Conservation (phyloP, 2,329 filamentous ascomycete species). For the Aspergillus puulaauensis region DNA sequence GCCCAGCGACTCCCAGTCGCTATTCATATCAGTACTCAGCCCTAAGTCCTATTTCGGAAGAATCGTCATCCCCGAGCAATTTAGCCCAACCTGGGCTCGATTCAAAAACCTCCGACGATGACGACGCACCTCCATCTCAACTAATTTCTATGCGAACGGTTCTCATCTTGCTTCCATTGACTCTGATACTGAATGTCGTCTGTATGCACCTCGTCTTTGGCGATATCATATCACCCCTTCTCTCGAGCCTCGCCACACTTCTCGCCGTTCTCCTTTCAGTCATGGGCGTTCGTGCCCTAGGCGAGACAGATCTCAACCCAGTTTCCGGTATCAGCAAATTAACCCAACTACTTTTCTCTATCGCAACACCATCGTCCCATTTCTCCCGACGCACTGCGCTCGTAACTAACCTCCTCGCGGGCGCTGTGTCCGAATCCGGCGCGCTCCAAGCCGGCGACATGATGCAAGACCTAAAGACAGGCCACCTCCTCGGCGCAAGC, state of each 20-base stretch:
- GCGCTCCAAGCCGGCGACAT: slow-evolving; percentile 94
- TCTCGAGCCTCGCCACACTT: slow-evolving; percentile 74
- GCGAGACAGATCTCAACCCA: slow-evolving; percentile 91
- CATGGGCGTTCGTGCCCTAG: slow-evolving; percentile 65
- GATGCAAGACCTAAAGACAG: slow-evolving; percentile 96
- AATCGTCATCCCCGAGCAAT: slow-evolving; percentile 16
- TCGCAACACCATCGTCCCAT: slow-evolving; percentile 77
- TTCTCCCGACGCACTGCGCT: slow-evolving; percentile 77
- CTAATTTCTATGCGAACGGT: slow-evolving; percentile 73
- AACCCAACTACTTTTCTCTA: slow-evolving; percentile 90
- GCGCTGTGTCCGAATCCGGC: slow-evolving; percentile 80
- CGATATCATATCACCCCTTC: slow-evolving; percentile 72
- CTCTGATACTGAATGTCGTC: slow-evolving; percentile 74
- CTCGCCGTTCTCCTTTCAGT: slow-evolving; percentile 71
- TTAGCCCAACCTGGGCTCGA: not conserved
- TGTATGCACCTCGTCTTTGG: slow-evolving; percentile 85
- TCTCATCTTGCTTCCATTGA: slow-evolving; percentile 70
- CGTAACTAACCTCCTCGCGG: slow-evolving; percentile 92
- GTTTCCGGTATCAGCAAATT: slow-evolving; percentile 96
- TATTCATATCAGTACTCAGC: slow-evolving; percentile 33
- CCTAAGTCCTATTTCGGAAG: slow-evolving; percentile 24
- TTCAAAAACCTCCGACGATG: slow-evolving; percentile 50
- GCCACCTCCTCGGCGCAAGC: slow-evolving; percentile 85
- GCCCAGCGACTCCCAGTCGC: slow-evolving; percentile 15
- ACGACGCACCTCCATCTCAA: slow-evolving; percentile 81